These are phyloP conservation scores for Botryotinia globosa DNA, from an alignment of 2,329 filamentous ascomycete genomes.

Conservation along the genomic window DNA sequence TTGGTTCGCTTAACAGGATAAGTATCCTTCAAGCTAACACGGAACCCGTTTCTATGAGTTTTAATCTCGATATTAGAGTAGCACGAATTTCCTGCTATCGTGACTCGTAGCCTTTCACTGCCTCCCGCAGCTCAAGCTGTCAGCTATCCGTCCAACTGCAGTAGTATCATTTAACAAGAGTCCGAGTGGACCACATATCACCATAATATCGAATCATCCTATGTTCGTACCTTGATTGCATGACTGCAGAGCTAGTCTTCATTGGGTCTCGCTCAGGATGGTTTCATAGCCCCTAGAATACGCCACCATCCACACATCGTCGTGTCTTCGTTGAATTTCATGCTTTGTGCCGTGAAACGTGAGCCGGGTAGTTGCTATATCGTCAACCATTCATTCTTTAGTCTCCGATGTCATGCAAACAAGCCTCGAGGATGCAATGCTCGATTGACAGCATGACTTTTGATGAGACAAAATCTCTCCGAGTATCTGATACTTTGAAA, in stretches of 20 bases:
- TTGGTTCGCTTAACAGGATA: neutral
- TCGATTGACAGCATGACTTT: neutral
- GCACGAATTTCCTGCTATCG: neutral
- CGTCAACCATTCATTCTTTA: constrained; percentile 16
- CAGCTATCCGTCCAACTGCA: neutral
- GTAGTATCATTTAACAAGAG: constrained; percentile 12
- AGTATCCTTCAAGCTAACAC: neutral
- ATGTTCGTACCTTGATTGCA: constrained; percentile 25
- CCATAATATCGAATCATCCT: constrained; percentile 27
- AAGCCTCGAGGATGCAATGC: neutral
- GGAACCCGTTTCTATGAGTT: neutral
- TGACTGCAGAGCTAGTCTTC: neutral
- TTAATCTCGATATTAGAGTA: neutral
- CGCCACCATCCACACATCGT: neutral
- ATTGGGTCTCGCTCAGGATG: constrained; percentile 23
- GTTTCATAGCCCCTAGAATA: neutral
- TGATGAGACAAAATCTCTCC: neutral
- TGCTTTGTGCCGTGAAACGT: constrained; percentile 13
- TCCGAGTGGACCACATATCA: constrained; percentile 21
- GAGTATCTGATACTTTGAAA: neutral
- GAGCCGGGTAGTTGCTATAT: constrained; percentile 16
- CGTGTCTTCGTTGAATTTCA: constrained; percentile 18
- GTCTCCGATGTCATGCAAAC: neutral
- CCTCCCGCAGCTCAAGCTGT: neutral
- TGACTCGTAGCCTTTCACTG: neutral